Base-by-base conservation (phyloP, 1,284 basidiomycete species). In the Cystobasidium slooffiae region DNA sequence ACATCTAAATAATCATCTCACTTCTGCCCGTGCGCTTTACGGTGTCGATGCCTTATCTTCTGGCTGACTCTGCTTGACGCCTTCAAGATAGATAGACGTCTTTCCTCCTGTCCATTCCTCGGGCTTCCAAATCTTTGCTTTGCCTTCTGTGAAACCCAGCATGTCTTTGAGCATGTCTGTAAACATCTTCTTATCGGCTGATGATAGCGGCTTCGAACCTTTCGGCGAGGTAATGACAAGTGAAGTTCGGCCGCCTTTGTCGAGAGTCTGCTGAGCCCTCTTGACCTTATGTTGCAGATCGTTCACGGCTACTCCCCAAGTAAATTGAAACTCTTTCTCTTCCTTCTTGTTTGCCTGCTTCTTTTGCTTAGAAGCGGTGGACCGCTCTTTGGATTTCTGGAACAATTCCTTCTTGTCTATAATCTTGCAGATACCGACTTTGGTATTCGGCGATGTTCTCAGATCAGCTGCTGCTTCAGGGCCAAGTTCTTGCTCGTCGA, bases 251-350 rank as follows among this genome's bases (percentile, higher is more conserved):
- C 84, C 83, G 1, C 89, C 89, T 74, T 87, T 87, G 77, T 84
- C 85, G 69, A 93, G 82, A 59, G 89, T 86, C 67, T 86, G 83
- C 58, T 84, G 83, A 10, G 85, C 87, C 80, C 88, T 89, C 75
- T 83, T 84, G 47, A 93, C 77, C 80, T 92, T 93, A 81, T 90
- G 89, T 49, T 84, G 84, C 18, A 90, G 78, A 78, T 93, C 91
- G 18, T 85, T 86, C 24, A 81, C 76, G 9, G 84, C 87, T 31
- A 88, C 86, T 9, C 84, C 85, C 90, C 90, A 93, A 6, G 88
- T 88, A 72, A 93, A 79, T 82, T 91, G 90, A 4, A 91, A 84
- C 83, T 92, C 90, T 83, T 92, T 92, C 18, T 51, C 72, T 56
- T 76, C 52, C 55, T 49, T 63, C 46, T 70, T 66, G 43, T 72